These are phyloP conservation scores for Solanum lycopersicoides DNA, from an alignment of 257 asterid genomes.

Conservation along the genomic window DNA sequence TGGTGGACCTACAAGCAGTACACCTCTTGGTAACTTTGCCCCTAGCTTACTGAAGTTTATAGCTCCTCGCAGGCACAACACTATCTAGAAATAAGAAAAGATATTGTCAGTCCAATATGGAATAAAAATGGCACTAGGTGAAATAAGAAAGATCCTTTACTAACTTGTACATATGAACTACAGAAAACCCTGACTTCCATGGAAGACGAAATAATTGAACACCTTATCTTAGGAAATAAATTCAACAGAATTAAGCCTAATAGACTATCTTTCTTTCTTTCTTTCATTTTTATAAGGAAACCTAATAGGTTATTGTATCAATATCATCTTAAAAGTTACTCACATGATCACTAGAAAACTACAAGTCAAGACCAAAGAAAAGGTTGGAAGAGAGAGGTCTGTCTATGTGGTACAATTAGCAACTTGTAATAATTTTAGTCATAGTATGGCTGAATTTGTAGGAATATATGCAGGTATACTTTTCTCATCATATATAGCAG, in stretches of 20 bases:
- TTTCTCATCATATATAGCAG: neutral
- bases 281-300: neutral
- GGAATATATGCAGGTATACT: neutral
- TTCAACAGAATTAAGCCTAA: neutral
- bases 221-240: neutral
- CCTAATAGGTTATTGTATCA: neutral
- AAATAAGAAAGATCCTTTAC: neutral
- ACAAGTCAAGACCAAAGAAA: neutral
- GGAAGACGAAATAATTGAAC: neutral
- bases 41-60: slow-evolving; percentile 86
- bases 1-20: slow-evolving; percentile 97
- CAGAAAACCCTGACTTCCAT: neutral
- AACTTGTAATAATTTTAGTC: neutral
- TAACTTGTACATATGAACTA: neutral
- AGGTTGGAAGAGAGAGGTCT: neutral
- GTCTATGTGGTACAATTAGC: neutral
- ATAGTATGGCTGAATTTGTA: neutral
- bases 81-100: slow-evolving; percentile 39
- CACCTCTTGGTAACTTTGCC: slow-evolving; percentile 89
- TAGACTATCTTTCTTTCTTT: neutral
- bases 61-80: slow-evolving; percentile 83
- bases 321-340: neutral
- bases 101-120: neutral
- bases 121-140: neutral
- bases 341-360: neutral